Percentiles rank a stretch among this genome's conserved stretches.
These are phyloP conservation scores for Oryza brachyantha DNA, from an alignment of 176 grass and related monocot species.

Conservation along the genomic window DNA sequence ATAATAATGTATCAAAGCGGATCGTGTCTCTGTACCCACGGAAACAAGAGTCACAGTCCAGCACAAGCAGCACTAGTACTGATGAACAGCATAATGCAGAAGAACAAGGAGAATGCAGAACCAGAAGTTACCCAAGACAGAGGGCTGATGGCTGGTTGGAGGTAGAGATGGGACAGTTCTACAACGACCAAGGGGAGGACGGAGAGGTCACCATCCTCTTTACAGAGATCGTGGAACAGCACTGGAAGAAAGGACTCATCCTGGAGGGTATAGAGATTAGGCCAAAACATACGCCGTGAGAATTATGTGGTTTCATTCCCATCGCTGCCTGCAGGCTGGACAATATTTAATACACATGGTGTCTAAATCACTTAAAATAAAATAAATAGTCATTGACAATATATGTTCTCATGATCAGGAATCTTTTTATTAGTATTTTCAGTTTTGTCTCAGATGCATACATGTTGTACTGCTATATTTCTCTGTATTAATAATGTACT, in stretches of 20 bases:
- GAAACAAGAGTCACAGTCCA: background rate
- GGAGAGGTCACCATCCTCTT: conserved; percentile 19
- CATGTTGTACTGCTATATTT: too few species aligned
- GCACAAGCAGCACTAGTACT: background rate
- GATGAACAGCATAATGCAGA: background rate
- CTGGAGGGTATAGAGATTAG: conserved; percentile 46
- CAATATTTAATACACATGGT: too few species aligned
- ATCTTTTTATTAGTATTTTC: too few species aligned
- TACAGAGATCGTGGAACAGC: conserved; percentile 9
- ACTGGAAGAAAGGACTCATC: too few species aligned
- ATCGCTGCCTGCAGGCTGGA: too few species aligned
- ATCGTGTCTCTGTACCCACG: background rate
- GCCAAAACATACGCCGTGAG: background rate
- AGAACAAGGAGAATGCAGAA: background rate
- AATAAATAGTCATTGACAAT: too few species aligned
- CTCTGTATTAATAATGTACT: too few species aligned
- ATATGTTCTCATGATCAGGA: too few species aligned
- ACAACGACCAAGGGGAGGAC: conserved; percentile 11
- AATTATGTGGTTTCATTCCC: too few species aligned
- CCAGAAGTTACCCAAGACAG: background rate
- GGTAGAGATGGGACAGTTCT: conserved; percentile 41
- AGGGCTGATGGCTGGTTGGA: conserved; percentile 48
- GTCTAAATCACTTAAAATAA: too few species aligned
- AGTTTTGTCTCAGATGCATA: too few species aligned
- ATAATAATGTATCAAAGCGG: background rate